Base-by-base conservation (phyloP, 257 asterid genomes). In the Coffea canephora region DNA sequence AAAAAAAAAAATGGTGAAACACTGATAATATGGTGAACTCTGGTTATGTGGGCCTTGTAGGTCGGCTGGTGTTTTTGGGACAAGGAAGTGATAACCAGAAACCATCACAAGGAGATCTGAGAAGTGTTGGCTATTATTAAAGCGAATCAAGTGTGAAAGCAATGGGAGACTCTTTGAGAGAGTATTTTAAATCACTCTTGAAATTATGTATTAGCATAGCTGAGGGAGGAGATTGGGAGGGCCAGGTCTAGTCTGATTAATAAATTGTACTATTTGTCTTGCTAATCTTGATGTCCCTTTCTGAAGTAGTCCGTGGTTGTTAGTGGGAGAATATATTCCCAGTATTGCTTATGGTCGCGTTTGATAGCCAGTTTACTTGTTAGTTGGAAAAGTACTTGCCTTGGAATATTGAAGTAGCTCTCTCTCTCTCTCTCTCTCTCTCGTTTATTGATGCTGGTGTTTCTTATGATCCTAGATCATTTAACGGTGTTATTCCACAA, bases 81-180 rank as follows among this genome's bases (percentile, higher is more conserved):
- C 87, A 84, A 1, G 93, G 89, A 57, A 75, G 31, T 70, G 93
- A 86, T 59, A 77, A 81, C 31, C 90, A 34, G 73, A 78, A 84
- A 82, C 14, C 82, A 31, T 19, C 90, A 50, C 82, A 74, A 75
- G 82, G 72, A 74, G 90, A 85, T 55, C 71, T 84, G 55, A 81
- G 81, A 39, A 83, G 90, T 25, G 87, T 87, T 83, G 97, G 97
- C 50, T 91, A 91, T 75, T 91, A 86, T 75, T 91, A 70, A 91
- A 84, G 76, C 31, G 78, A 67, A 31, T 23, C 41, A 5, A 36
- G 45, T 31, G 25, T 5, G n/a, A 59, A 23, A 84, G 77, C 73
- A 45, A 65, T 23, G 7, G 76, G 45, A 69, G 11, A 54, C n/a
- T 59, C 13, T 21, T 50, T 55, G 9, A 15, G 43, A 79, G 50